These are phyloP conservation scores for Cladorrhinum sp. DNA, from an alignment of 2,329 filamentous ascomycete species.

Conservation along the genomic window DNA sequence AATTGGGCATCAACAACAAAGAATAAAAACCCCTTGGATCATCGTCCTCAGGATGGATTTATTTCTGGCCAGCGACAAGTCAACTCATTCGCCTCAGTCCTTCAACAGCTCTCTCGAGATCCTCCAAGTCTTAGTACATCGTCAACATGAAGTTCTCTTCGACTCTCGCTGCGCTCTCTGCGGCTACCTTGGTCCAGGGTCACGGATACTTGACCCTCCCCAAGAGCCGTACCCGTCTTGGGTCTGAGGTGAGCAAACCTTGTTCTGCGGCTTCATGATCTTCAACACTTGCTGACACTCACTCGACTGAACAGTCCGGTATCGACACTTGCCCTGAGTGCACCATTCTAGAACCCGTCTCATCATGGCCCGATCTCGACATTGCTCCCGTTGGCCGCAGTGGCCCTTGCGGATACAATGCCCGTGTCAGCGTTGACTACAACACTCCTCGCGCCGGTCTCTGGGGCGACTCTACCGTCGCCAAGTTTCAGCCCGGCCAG, in stretches of 20 bases:
- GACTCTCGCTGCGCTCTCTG: constrained; percentile 10
- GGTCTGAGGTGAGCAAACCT: constrained; percentile 36
- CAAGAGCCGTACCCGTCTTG: constrained; percentile 43
- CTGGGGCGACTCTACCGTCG: constrained; percentile 45
- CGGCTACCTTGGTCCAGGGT: constrained; percentile 28
- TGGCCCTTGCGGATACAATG: constrained; percentile 54
- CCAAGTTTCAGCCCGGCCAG: constrained; percentile 45
- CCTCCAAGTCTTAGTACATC: not conserved
- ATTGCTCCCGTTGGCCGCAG: constrained; percentile 44
- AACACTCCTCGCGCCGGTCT: constrained; percentile 40
- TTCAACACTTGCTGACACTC: constrained; percentile 10
- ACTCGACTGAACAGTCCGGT: constrained; percentile 36
- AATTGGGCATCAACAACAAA: not conserved
- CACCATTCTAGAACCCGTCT: constrained; percentile 52
- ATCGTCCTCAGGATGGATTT: not conserved
- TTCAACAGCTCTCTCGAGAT: not conserved
- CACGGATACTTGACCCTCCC: constrained; percentile 47
- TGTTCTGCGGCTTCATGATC: not conserved
- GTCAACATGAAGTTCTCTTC: constrained; percentile 23
- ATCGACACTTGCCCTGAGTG: constrained; percentile 53
- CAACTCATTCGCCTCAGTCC: not conserved
- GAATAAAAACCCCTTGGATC: not conserved
- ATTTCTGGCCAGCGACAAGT: not conserved
- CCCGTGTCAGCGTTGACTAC: constrained; percentile 52
- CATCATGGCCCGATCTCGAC: constrained; percentile 48